A percentile compares a stretch with the other conserved stretches of the same genome.
These are phyloP conservation scores for Capniomyces stellatus DNA, from an alignment of 371 early-diverging fungal genomes.

Conservation along the genomic window DNA sequence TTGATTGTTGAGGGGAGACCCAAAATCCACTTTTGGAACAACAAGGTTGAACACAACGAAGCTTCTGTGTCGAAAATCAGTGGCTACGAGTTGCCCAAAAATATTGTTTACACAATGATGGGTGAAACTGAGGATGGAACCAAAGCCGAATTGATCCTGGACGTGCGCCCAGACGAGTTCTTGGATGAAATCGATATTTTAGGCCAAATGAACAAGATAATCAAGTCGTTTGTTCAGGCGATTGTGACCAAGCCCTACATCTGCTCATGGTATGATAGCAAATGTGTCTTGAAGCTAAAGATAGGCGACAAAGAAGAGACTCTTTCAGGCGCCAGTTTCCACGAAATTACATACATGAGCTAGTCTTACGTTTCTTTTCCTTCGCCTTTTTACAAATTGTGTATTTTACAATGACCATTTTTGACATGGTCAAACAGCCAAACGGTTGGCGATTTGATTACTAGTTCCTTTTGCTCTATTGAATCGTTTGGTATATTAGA, in stretches of 20 bases:
- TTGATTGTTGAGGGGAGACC: conserved; percentile 45
- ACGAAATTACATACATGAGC: conserved; percentile 33
- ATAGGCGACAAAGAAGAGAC: conserved; percentile 40
- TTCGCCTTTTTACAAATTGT: too few relatives aligned
- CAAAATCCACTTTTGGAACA: conserved; percentile 53
- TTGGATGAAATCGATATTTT: conserved; percentile 70
- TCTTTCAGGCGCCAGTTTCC: conserved; percentile 40
- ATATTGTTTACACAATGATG: conserved; percentile 43
- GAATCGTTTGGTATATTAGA: too few relatives aligned
- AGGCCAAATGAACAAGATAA: conserved; percentile 67
- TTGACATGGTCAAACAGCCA: too few relatives aligned
- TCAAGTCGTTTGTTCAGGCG: conserved; percentile 74
- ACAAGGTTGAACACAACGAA: conserved; percentile 25
- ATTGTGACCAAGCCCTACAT: conserved; percentile 87
- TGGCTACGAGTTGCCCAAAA: conserved; percentile 61
- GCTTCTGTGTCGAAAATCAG: conserved; percentile 39
- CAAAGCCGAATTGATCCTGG: conserved; percentile 40
- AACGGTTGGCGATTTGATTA: too few relatives aligned
- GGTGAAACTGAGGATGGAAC: conserved; percentile 55
- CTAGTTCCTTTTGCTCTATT: too few relatives aligned
- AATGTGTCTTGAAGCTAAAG: conserved; percentile 33
- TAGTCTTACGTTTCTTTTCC: too few relatives aligned
- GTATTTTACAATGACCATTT: too few relatives aligned
- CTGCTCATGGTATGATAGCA: conserved; percentile 65
- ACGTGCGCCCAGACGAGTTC: conserved; percentile 36